Base-by-base conservation (phyloP, 768 basidiomycete genomes). In the Agaricus blazei region DNA sequence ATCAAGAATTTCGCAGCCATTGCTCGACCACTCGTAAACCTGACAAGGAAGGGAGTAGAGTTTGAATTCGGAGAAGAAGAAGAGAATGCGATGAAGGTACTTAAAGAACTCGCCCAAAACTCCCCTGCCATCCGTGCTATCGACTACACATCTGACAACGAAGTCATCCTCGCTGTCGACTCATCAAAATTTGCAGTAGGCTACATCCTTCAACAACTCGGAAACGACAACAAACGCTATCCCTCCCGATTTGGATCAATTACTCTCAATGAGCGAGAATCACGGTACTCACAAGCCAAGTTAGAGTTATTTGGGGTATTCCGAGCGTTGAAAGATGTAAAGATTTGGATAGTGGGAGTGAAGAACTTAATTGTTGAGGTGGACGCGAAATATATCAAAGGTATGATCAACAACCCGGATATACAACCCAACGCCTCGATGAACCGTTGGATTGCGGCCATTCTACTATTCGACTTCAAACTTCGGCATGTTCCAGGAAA, bases 351-450 rank as follows among this genome's bases (percentile, higher is more conserved):
- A 1, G 59, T 71, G 28, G 63, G 72, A 0, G 57, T 70, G 1
- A 44, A 48, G 2, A 60, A 63, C n/a, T 57, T 68, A 2, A 46
- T 58, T 1, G 60, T 69, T 5, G 68, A 72, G 34, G 64, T 68
- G 0, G 67, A 70, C 48, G 69, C 69, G 12, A 63, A 63, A 29
- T 75, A 71, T 37, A 64, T 71, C 38, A 64, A 65, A 43, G 67
- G 68, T 7, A 71, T 71, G 70, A 28, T 68, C 23, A 67, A 65
- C n/a, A n/a, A n/a, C n/a, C n/a, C n/a, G n/a, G n/a, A n/a, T n/a
- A n/a, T n/a, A n/a, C n/a, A n/a, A n/a, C n/a, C n/a, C n/a, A n/a
- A n/a, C n/a, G n/a, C n/a, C n/a, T n/a, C n/a, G n/a, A n/a, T n/a
- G n/a, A n/a, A n/a, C n/a, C n/a, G n/a, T n/a, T n/a, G n/a, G n/a